Base-by-base conservation (phyloP, 2,329 filamentous ascomycete species). In the Purpureocillium lavendulum region DNA sequence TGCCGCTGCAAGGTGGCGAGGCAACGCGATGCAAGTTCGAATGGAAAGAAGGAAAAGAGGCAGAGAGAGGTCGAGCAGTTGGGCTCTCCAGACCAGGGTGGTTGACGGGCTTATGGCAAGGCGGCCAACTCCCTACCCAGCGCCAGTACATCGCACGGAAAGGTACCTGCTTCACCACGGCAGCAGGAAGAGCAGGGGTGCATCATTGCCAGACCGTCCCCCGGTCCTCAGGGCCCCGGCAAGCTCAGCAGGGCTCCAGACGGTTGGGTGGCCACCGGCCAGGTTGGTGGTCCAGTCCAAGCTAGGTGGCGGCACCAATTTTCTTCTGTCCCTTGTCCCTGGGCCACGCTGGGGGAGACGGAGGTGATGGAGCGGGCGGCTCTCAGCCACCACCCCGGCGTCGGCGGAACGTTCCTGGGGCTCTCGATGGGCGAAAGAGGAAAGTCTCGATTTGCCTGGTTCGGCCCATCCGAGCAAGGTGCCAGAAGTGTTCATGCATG, bases 211-310 rank as follows among this genome's bases (percentile, higher is more conserved):
- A 48, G 41, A 44, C 40, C 17, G 42, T 45, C 40, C 41, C 10
- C 40, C 37, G 39, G 45, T 44, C 40, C 45, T 47, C 44, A 38
- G 33, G 21, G 40, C 43, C 46, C 44, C 40, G 38, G 45, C 35
- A 40, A 36, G 5, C 12, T 12, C 42, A 38, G 40, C 45, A 44
- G 41, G 45, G 45, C 40, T 41, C 29, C 28, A 18, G 38, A 38
- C 42, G 42, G 44, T 45, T 45, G 47, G 42, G 38, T 45, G 44
- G 40, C 40, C 21, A 26, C 21, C 36, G 40, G 38, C 40, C 34
- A 40, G 34, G 16, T 31, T 30, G 39, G 39, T 33, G 46, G 40
- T 40, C 43, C 41, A 45, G 40, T 41, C 38, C 37, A 42, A 40
- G 39, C 30, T 41, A 24, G 31, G 38, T 37, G 36, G 41, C 38